Percentiles rank a stretch among this genome's conserved stretches.
These are phyloP conservation scores for Citrus inodora DNA, from an alignment of 345 rosid species.

Conservation along the genomic window DNA sequence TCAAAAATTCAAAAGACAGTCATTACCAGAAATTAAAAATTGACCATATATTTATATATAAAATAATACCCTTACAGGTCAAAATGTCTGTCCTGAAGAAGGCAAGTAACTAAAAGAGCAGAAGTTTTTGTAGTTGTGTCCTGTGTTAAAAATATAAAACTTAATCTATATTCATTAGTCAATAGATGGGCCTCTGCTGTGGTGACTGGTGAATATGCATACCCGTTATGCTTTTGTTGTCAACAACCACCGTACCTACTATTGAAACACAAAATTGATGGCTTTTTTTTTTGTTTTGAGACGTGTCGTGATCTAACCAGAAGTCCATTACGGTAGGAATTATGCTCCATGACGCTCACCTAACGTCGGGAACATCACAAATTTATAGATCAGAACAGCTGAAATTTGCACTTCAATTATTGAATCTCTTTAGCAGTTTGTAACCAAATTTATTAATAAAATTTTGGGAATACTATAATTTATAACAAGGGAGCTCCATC, in stretches of 20 bases:
- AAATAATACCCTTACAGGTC: background rate
- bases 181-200: constrained; percentile 3
- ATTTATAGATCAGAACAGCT: background rate
- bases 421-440: background rate
- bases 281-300: background rate
- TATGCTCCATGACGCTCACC: constrained; percentile 17
- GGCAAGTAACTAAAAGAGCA: constrained; percentile 3
- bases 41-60: background rate
- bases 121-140: background rate
- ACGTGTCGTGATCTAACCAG: background rate
- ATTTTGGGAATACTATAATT: background rate
- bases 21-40: background rate
- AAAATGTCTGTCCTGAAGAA: background rate
- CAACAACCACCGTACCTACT: constrained; percentile 17
- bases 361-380: constrained; percentile 5
- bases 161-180: background rate
- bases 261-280: constrained; percentile 9
- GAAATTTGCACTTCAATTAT: background rate
- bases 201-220: background rate
- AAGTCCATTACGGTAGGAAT: constrained; percentile 8
- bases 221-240: background rate
- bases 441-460: background rate
- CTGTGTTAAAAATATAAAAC: background rate
- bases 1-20: background rate
- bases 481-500: background rate